phyloP scores from a whole-genome alignment of 1,139 yeast species.

The Pichia sp. region DNA sequence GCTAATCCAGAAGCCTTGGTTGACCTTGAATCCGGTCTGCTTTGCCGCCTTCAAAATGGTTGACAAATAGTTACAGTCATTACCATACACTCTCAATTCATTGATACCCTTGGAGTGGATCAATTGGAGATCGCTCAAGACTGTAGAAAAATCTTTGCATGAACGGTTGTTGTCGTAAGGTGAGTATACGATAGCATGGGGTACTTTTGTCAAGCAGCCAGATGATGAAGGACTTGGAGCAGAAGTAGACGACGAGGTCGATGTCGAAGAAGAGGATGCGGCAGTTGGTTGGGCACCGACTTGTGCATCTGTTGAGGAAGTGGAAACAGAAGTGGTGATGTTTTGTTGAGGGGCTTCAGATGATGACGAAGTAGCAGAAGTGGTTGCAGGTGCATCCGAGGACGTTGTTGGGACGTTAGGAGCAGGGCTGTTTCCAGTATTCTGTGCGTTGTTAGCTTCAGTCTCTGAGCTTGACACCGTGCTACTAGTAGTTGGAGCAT shows the following conservation, averaged over 20 bases:
- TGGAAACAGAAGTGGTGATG: background rate
- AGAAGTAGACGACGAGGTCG: constrained; percentile 12
- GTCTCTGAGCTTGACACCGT: background rate
- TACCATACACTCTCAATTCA: constrained; percentile 73
- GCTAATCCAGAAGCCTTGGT: constrained; percentile 84
- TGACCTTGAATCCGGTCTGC: constrained; percentile 62
- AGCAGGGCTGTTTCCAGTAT: constrained; percentile 21
- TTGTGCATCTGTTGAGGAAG: background rate
- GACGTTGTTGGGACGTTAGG: constrained; percentile 20
- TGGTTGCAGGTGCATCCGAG: constrained; percentile 12
- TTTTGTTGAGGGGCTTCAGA: constrained; percentile 17
- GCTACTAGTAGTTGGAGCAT: constrained; percentile 16
- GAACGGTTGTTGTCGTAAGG: constrained; percentile 68
- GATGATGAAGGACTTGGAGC: constrained; percentile 14
- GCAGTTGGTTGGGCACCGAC: constrained; percentile 7
- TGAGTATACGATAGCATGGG: constrained; percentile 48
- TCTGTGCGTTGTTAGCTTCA: no score
- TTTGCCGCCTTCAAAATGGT: constrained; percentile 61
- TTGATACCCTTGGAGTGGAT: constrained; percentile 60
- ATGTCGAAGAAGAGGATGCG: constrained; percentile 15
- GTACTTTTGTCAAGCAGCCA: constrained; percentile 25
- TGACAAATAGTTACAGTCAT: constrained; percentile 70
- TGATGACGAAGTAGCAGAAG: constrained; percentile 23
- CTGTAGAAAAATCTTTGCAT: constrained; percentile 58
- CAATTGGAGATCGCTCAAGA: constrained; percentile 53